Conservation (phyloP, 2,329 filamentous ascomycete species). For the Penicillium sp. region DNA sequence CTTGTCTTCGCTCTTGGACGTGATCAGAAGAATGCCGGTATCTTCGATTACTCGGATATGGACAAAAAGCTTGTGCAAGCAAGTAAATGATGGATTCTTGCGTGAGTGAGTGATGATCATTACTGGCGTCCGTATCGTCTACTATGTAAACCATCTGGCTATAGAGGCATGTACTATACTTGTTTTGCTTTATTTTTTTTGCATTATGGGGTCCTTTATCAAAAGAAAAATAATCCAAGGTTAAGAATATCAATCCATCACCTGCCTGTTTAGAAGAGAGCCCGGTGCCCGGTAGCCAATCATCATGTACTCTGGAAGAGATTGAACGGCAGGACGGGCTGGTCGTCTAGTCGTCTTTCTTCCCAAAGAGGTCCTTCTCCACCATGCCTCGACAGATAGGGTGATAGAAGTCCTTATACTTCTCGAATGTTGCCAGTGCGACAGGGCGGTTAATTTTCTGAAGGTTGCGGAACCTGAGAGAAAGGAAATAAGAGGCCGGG, state of each 20-base stretch:
- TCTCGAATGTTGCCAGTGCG: constrained; percentile 77
- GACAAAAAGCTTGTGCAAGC: constrained; percentile 41
- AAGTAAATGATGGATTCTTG: constrained; percentile 17
- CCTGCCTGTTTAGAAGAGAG: too few relatives aligned
- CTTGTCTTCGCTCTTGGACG: constrained; percentile 51
- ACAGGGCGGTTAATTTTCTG: constrained; percentile 69
- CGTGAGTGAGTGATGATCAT: not conserved
- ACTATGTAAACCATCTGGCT: constrained; percentile 2
- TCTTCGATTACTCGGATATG: constrained; percentile 35
- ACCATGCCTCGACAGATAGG: constrained; percentile 85
- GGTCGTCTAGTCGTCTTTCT: constrained; percentile 23
- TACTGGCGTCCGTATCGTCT: not conserved
- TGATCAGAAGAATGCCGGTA: constrained; percentile 32
- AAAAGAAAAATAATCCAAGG: not conserved
- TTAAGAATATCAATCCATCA: too few relatives aligned
- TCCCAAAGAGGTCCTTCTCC: constrained; percentile 70
- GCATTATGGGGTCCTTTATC: not conserved
- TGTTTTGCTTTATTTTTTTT: constrained; percentile 4
- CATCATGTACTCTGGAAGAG: not conserved
- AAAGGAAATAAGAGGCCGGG: not conserved
- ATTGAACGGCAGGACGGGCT: not conserved
- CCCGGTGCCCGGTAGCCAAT: not conserved
- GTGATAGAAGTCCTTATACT: constrained; percentile 89
- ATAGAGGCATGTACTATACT: constrained; percentile 17
- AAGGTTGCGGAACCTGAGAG: constrained; percentile 57